phyloP scores from a whole-genome alignment of 805 yeast species.

The Metschnikowia similis region DNA sequence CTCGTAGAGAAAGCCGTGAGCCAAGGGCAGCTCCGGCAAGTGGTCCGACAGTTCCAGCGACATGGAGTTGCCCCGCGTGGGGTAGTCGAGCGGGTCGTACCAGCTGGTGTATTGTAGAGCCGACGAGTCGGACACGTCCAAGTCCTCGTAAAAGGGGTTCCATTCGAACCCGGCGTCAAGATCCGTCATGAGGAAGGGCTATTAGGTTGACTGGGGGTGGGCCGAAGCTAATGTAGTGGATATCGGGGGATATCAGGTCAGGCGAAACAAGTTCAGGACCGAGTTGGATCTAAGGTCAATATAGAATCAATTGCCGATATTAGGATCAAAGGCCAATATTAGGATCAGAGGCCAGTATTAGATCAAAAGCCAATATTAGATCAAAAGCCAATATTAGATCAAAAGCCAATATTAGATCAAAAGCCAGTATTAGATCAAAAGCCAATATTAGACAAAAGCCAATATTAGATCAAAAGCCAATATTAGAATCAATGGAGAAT shows the following conservation, averaged over 20 bases:
- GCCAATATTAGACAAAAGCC: too few species aligned
- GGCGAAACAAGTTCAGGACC: too few species aligned
- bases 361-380: too few species aligned
- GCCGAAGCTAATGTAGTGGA: background rate
- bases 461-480: too few species aligned
- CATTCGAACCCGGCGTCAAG: constrained; percentile 12
- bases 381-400: too few species aligned
- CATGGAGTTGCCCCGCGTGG: background rate
- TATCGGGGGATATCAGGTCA: background rate
- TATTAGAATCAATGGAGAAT: too few species aligned
- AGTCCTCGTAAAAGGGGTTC: constrained; percentile 18
- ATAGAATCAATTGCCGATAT: too few species aligned
- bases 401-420: too few species aligned
- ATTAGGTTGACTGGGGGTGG: background rate
- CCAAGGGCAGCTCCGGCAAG: background rate
- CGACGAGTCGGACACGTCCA: background rate
- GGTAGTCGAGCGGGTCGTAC: constrained; percentile 3
- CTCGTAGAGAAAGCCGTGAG: constrained; percentile 13
- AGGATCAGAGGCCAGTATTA: too few species aligned
- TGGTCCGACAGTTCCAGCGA: background rate
- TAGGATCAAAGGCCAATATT: too few species aligned
- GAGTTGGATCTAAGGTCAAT: too few species aligned
- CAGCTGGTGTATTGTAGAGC: background rate
- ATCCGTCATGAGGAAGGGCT: background rate
- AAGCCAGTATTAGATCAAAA: too few species aligned